Base-by-base conservation (phyloP, 352 stramenopile species). In the Hyaloperonospora brassicae region DNA sequence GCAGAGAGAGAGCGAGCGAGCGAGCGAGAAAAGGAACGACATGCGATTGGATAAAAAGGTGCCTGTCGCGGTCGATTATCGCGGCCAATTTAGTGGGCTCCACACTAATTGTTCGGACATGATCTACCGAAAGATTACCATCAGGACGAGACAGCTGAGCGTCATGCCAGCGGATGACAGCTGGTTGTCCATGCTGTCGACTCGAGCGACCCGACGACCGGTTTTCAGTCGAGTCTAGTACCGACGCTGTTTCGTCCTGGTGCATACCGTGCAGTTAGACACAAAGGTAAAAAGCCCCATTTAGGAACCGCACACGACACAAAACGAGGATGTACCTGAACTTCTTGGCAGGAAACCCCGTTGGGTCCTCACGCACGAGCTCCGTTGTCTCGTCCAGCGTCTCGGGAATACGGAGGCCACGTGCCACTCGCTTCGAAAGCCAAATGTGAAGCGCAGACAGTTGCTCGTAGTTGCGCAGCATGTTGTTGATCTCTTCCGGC, bases 401-500 rank as follows among this genome's bases (percentile, higher is more conserved):
- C 50, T 89, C 78, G 2, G 84, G 84, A 54, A 93, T 74, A 43
- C 62, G 47, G 25, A 93, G 70, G 3, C 76, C 75, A 50, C 84
- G 80, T 50, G 92, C 77, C 47, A 89, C 82, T 27, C 84, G 84
- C 70, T 92, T 91, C 45, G 73, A 54, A 21, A 93, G 72, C 84
- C 84, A 93, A 59, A 79, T 59, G 50, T 73, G 84, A 36, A 93
- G 64, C 23, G 76, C 76, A 30, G 68, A 74, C 24, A 93, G 59
- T 62, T 93, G 84, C 51, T 91, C 81, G 65, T 89, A 93, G 53
- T 89, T 76, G 54, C 79, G 79, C 23, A 93, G 54, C 77, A 91
- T 85, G 60, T 80, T 87, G 66, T 93, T 93, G 64, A 93, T 87
- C 50, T 93, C 79, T 59, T 91, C 83, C 5, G 82, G 61, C 10